Percentiles rank a stretch among this genome's conserved stretches.
These are phyloP conservation scores for Chytridiales sp. DNA, from an alignment of 371 early-diverging fungal species.

Conservation along the genomic window DNA sequence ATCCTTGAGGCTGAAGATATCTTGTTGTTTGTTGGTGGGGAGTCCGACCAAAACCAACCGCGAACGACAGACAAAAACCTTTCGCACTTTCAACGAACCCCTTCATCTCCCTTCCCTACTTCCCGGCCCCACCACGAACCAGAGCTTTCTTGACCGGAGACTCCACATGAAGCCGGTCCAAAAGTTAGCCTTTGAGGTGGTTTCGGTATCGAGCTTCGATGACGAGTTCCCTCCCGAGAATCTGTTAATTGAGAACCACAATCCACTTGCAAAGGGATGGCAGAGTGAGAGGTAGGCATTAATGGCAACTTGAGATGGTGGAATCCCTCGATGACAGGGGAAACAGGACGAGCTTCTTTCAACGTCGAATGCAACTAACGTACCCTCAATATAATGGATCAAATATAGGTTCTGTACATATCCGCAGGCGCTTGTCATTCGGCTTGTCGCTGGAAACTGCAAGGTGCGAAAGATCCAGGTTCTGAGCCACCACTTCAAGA, in stretches of 20 bases:
- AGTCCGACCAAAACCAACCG: too few species aligned
- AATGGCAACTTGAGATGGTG: too few species aligned
- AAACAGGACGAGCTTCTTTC: too few species aligned
- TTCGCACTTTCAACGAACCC: too few species aligned
- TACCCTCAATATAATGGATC: too few species aligned
- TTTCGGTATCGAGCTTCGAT: conserved; percentile 53
- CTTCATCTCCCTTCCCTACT: too few species aligned
- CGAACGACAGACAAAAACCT: background rate
- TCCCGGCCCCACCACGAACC: conserved; percentile 2
- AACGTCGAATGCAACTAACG: too few species aligned
- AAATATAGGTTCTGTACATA: conserved; percentile 63
- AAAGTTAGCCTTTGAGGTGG: conserved; percentile 47
- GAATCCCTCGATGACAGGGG: too few species aligned
- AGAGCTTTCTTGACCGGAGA: too few species aligned
- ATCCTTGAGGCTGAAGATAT: too few species aligned
- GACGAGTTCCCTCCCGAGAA: conserved; percentile 54
- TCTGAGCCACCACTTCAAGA: conserved; percentile 78
- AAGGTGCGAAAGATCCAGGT: conserved; percentile 70
- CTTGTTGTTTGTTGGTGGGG: too few species aligned
- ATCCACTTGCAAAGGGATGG: conserved; percentile 57
- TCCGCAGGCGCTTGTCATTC: conserved; percentile 70
- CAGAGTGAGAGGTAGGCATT: conserved; percentile 60
- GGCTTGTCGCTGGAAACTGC: conserved; percentile 56
- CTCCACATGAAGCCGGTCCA: conserved; percentile 15
- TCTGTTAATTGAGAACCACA: conserved; percentile 43